A percentile compares a stretch with the other conserved stretches of the same genome.
These are phyloP conservation scores for Fusarium redolens DNA, from an alignment of 2,329 filamentous ascomycete species.

Conservation along the genomic window DNA sequence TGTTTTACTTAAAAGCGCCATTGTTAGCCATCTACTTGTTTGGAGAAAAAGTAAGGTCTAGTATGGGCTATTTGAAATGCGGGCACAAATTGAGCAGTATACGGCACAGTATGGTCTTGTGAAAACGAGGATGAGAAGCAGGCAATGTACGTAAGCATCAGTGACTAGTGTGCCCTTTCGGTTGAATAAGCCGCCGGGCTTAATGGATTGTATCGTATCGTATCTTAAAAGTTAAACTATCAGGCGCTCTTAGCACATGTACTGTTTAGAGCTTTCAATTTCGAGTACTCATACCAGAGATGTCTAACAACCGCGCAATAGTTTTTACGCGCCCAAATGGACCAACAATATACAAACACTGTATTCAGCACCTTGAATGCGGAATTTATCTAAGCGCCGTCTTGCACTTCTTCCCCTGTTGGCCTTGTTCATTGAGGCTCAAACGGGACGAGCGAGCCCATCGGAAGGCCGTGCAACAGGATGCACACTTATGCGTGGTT, in stretches of 20 bases:
- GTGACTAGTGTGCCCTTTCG: not conserved
- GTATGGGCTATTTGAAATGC: not conserved
- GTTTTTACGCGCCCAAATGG: not conserved
- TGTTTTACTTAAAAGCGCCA: not conserved
- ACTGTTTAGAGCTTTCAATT: not conserved
- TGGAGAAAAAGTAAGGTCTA: not conserved
- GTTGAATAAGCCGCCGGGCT: not conserved
- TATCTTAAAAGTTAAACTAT: not conserved
- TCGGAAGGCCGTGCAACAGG: not conserved
- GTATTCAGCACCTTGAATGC: not conserved
- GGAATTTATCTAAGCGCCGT: not conserved
- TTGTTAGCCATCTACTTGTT: not conserved
- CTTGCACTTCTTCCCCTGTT: not conserved
- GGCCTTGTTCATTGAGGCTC: not conserved
- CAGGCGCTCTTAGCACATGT: not conserved
- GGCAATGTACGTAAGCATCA: not conserved
- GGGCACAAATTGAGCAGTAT: not conserved
- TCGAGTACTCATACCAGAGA: not conserved
- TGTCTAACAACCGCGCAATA: not conserved
- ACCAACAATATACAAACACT: not conserved
- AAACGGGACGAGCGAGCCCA: not conserved
- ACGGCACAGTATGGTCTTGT: not conserved
- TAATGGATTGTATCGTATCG: not conserved
- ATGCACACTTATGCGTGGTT: not conserved
- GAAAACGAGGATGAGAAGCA: not conserved